These are phyloP conservation scores for Nasturtium officinale DNA, from an alignment of 345 rosid genomes.

Conservation along the genomic window DNA sequence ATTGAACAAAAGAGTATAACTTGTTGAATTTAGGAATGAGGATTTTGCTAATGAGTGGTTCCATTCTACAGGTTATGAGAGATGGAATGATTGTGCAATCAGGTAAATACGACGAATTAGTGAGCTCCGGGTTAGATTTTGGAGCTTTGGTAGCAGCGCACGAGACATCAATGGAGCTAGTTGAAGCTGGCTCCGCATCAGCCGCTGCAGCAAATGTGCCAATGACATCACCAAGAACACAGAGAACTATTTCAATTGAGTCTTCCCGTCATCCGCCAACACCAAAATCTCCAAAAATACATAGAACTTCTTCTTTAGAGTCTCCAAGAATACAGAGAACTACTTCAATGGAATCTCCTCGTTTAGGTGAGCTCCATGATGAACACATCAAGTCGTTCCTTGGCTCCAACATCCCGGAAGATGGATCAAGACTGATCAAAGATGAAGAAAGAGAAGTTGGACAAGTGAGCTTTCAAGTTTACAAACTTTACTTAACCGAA, in stretches of 20 bases:
- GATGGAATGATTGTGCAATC: constrained; percentile 92
- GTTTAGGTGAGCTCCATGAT: constrained; percentile 52
- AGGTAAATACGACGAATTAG: constrained; percentile 69
- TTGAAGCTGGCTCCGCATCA: constrained; percentile 51
- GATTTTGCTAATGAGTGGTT: constrained; percentile 22
- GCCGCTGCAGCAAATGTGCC: constrained; percentile 41
- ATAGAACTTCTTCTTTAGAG: constrained; percentile 37
- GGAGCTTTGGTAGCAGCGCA: constrained; percentile 83
- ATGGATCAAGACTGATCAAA: constrained; percentile 73
- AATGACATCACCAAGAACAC: constrained; percentile 36
- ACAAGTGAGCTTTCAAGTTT: constrained; percentile 69
- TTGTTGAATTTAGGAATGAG: background rate
- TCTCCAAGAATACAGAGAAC: constrained; percentile 39
- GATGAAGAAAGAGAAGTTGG: constrained; percentile 93
- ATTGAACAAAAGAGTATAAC: background rate
- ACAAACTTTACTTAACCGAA: constrained; percentile 78
- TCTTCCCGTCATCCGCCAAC: constrained; percentile 34
- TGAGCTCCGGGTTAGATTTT: constrained; percentile 67
- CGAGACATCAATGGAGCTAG: constrained; percentile 86
- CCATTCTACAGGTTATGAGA: constrained; percentile 73
- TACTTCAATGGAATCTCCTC: constrained; percentile 41
- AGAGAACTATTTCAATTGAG: constrained; percentile 30
- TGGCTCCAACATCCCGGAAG: constrained; percentile 54
- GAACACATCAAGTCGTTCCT: constrained; percentile 48
- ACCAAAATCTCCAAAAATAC: constrained; percentile 39